Evolutionary conservation across 2,329 filamentous ascomycete species (phyloP), one percentile per base, ranked within the genome.

Genomic region (Whalleya microplaca): DNA sequence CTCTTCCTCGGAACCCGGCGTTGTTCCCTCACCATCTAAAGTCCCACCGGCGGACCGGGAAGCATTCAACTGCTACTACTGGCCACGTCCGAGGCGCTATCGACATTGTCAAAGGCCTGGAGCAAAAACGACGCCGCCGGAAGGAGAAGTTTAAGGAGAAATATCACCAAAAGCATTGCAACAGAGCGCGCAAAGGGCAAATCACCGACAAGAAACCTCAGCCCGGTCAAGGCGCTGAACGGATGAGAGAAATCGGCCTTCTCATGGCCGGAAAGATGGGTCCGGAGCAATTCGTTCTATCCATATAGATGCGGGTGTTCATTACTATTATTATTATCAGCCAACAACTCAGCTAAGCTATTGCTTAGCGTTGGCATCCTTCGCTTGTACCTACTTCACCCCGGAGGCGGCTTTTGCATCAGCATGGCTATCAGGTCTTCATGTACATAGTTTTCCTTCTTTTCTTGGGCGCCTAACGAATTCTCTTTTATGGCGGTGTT

Each of bases 91-190:
- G 95, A 61, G 92, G 92, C n/a, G 93, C 95, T 37, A 96, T 99
- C 64, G 95, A 98, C 74, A 99, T 97, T 59, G 91, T 97, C 75
- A 96, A 96, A 73, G 95, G 95, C 8, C 84, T 99, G 1, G 95
- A 99, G 78, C 89, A 91, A 75, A 98, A 96, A 78, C 89, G 93
- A 21, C 91, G 95, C 77, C 88, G 95, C 63, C 90, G 95, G 66
- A 92, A 90, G 76, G 93, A 98, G 75, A 96, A 97, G 75, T 90
- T 92, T 69, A 66, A 69, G 51, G 71, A 72, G 53, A 90, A 91
- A 71, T 84, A 88, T 64, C 89, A 91, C 71, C 89, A 93, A 68
- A 95, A 96, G 73, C 89, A 94, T 70, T 96, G 91, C 77, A 88
- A 92, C 71, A 91, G 92, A 67, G 88, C 88, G 55, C 86, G 87